Base-by-base conservation (phyloP, 164 flowering plant genomes). In the Amborella trichopoda region DNA sequence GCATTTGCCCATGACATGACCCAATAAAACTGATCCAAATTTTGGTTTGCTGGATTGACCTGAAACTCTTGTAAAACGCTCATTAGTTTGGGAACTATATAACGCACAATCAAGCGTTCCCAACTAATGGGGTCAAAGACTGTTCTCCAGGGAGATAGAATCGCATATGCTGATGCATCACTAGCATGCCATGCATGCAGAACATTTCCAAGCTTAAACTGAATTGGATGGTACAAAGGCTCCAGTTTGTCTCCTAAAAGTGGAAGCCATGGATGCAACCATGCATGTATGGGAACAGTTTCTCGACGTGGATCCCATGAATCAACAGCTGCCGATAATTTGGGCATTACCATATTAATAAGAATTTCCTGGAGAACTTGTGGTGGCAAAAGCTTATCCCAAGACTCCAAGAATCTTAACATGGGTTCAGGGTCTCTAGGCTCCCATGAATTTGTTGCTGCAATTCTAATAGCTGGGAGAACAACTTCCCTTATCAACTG, bases 201-300 rank as follows among this genome's bases (percentile, higher is more conserved):
- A 49, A 70, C 91, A 48, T 65, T 66, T 17, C 91, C 89, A 62
- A 91, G 54, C 64, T 85, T 81, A 30, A 30, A 50, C 12, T 82
- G 77, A 23, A 91, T 91, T 1, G 71, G 72, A 49, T 72, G 77
- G 58, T 80, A 87, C 52, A 81, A 54, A 23, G 44, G 54, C 59
- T 87, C 98, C 69, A 91, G 48, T 53, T 68, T 87, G 38, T 64
- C 78, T 4, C 96, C 87, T 55, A 91, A 54, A 52, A 67, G 40
- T 0, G 88, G 96, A 26, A 91, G 60, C 98, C 98, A 86, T 16
- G 95, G 98, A 64, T 87, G 98, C 51, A 87, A 69, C 98, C 98
- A 91, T 0, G 61, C 60, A 60, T 91, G 98, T 27, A 91, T 87
- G 0, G 98, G 76, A 23, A 87, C 78, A 18, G 81, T 76, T 59